A percentile compares a stretch with the other conserved stretches of the same genome.
Evolutionary conservation across 176 grass and related monocot genomes (phyloP).

Genomic region (Oryza rufipogon): DNA sequence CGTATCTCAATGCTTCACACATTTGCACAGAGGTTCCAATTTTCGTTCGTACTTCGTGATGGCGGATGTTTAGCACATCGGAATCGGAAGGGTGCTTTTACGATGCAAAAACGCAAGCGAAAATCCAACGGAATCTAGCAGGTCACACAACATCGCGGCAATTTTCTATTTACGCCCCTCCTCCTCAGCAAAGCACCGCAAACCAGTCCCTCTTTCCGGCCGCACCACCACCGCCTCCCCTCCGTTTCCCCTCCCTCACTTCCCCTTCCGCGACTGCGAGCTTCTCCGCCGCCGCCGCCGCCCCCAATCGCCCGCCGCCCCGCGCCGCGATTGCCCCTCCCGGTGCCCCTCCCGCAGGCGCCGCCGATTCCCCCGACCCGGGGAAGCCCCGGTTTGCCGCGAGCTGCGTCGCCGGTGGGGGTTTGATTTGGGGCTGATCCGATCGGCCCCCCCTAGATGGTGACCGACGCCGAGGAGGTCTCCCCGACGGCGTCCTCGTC

Average conservation of each 20-base stretch:
- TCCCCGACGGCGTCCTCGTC: conserved; percentile 43
- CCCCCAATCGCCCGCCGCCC: not conserved
- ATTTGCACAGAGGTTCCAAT: not conserved
- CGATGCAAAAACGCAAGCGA: not conserved
- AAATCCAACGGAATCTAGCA: not conserved
- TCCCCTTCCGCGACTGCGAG: not conserved
- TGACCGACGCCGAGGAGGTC: conserved; percentile 44
- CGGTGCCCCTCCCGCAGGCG: not conserved
- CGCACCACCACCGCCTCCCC: not conserved
- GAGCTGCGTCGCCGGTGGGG: not conserved
- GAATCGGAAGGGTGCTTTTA: not conserved
- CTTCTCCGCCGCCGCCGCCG: not conserved
- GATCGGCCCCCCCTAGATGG: conserved; percentile 46
- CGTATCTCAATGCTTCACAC: not conserved
- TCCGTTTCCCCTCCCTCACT: not conserved
- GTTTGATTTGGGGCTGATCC: conserved; percentile 50
- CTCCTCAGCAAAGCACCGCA: not conserved
- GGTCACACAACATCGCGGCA: not conserved
- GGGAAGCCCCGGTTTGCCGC: conserved; percentile 16
- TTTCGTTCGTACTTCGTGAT: not conserved
- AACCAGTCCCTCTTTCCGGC: not conserved
- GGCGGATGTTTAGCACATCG: not conserved
- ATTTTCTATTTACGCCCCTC: not conserved
- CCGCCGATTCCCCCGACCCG: conserved; percentile 25
- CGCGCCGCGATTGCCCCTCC: not conserved